Percentiles rank a stretch among this genome's conserved stretches.
phyloP scores from a whole-genome alignment of 2,329 filamentous ascomycete genomes.

The Sporothrix curviconia region DNA sequence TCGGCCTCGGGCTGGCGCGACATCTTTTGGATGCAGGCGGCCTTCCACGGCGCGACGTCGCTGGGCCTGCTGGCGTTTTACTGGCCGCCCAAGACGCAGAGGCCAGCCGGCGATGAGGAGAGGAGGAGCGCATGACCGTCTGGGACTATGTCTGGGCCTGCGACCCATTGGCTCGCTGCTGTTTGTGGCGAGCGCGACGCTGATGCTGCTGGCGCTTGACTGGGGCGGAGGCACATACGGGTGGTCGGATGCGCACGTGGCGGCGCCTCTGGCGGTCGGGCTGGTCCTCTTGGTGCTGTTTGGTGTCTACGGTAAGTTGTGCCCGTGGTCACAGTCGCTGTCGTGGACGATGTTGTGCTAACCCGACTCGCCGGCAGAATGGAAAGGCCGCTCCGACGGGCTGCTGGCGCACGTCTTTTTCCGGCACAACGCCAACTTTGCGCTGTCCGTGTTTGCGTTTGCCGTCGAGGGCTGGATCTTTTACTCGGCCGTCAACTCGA shows the following conservation, averaged over 20 bases:
- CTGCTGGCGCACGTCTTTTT: slow-evolving; percentile 53
- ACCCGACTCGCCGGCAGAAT: no score
- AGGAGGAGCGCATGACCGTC: slow-evolving; percentile 29
- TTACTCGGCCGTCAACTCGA: slow-evolving; percentile 45
- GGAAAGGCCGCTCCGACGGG: slow-evolving; percentile 48
- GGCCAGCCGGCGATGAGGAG: slow-evolving; percentile 25
- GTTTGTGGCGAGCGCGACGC: slow-evolving; percentile 37
- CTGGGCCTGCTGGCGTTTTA: slow-evolving; percentile 43
- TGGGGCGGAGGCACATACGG: slow-evolving; percentile 39
- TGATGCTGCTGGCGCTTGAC: slow-evolving; percentile 39
- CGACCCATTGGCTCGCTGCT: slow-evolving; percentile 40
- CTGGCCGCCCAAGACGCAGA: slow-evolving; percentile 36
- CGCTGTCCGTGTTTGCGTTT: slow-evolving; percentile 48
- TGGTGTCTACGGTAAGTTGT: slow-evolving; percentile 34
- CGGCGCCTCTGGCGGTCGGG: slow-evolving; percentile 36
- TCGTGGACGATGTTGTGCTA: no score
- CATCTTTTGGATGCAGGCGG: slow-evolving; percentile 55
- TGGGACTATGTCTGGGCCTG: slow-evolving; percentile 39
- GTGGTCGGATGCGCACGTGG: slow-evolving; percentile 35
- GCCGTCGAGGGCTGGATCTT: slow-evolving; percentile 54
- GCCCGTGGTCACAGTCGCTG: no score
- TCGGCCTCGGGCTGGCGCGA: slow-evolving; percentile 44
- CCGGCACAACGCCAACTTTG: slow-evolving; percentile 46
- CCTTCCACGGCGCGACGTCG: slow-evolving; percentile 42
- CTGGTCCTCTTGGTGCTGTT: slow-evolving; percentile 36